Base-by-base conservation (phyloP, 2,329 filamentous ascomycete genomes). In the Diaporthe sp. region DNA sequence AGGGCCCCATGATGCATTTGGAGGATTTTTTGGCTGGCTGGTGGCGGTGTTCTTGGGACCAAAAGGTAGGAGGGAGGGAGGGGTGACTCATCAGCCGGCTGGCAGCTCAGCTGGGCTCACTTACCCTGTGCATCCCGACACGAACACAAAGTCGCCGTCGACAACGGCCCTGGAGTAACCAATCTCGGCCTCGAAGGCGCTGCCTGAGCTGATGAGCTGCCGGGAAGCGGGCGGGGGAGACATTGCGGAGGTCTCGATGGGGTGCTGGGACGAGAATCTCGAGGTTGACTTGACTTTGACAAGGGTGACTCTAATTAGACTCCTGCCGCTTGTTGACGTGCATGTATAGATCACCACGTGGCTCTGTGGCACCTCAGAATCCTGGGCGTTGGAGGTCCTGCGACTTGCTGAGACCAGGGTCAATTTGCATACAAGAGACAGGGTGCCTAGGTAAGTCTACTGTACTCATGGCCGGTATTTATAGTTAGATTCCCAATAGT, bases 141-240 rank as follows among this genome's bases (percentile, higher is more conserved):
- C 87, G 74, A 89, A 86, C 15, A 90, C 81, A 84, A 86, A 88
- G 69, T 88, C 87, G 15, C 87, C 88, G 1, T 75, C 75, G 25
- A 89, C 84, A 4, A 90, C 88, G 49, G 88, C 89, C 67, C 89
- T 85, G 42, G 88, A 90, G 80, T 90, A 90, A 68, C 87, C 88
- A 72, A 90, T 90, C 76, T 87, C 83, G 37, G 82, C 82, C 80
- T 90, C 89, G 77, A 90, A 90, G 55, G 83, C 80, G 7, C 88
- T 90, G 69, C 86, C 86, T 31, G 88, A 89, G 78, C 84, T 86
- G 78, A 89, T 87, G 78, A 81, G 78, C 55, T 68, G 79, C 39
- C 79, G 78, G 9, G 74, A 22, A 1, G 76, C 44, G 13, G 49
- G n/a, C n/a, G 53, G 19, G 46, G 58, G 42, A 15, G 71, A n/a